phyloP scores from a whole-genome alignment of 2,329 filamentous ascomycete genomes.

The Eurotiales sp. region DNA sequence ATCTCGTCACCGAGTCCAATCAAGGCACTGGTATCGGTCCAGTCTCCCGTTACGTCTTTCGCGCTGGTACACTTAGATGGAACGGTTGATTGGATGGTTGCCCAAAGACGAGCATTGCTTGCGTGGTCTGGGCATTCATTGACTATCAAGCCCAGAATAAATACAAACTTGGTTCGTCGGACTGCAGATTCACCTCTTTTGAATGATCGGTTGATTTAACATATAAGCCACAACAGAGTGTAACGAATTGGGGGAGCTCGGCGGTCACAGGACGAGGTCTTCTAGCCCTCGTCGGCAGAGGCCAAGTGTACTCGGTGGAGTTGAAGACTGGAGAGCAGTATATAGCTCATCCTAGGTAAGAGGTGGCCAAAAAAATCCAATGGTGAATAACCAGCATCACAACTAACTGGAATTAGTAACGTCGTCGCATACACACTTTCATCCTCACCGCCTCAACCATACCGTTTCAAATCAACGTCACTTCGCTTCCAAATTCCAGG shows the following conservation, averaged over 20 bases:
- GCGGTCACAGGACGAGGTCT: constrained; percentile 83
- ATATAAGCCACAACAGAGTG: constrained; percentile 42
- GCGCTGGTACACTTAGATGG: constrained; percentile 86
- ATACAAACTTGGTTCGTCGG: constrained; percentile 62
- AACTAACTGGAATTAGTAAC: constrained; percentile 52
- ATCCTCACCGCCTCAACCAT: constrained; percentile 70
- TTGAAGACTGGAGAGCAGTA: constrained; percentile 83
- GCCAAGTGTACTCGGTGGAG: constrained; percentile 83
- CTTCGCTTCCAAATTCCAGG: constrained; percentile 75
- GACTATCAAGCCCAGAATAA: constrained; percentile 69
- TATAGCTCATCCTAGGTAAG: constrained; percentile 72
- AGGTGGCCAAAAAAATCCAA: too few relatives aligned
- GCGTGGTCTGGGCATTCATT: constrained; percentile 95
- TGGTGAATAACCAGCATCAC: too few relatives aligned
- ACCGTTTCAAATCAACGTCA: constrained; percentile 75
- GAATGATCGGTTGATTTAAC: constrained; percentile 1
- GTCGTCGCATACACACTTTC: constrained; percentile 85
- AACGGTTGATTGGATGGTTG: constrained; percentile 90
- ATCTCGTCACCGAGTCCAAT: constrained; percentile 83
- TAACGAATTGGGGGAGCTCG: constrained; percentile 90
- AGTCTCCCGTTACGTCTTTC: constrained; percentile 81
- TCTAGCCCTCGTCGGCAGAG: constrained; percentile 76
- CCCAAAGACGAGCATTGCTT: constrained; percentile 81
- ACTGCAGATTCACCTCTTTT: too few relatives aligned
- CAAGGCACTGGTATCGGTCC: constrained; percentile 83